These are phyloP conservation scores for Gentiana straminea DNA, from an alignment of 257 asterid species.

Conservation along the genomic window DNA sequence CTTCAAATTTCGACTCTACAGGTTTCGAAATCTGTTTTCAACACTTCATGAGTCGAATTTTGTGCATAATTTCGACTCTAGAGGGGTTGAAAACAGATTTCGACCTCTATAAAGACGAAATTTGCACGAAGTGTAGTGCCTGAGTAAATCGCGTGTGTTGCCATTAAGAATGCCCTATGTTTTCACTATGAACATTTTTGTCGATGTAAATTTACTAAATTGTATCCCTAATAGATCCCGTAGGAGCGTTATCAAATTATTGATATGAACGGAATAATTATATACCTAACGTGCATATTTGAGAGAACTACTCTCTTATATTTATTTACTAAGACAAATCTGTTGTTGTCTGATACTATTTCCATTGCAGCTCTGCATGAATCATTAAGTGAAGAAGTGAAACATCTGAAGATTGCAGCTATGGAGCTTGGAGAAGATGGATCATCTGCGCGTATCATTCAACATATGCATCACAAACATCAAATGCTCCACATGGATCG, in stretches of 20 bases:
- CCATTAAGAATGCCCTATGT: not conserved
- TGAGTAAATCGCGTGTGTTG: not conserved
- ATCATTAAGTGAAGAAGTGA: constrained; percentile 61
- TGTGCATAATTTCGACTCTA: no score
- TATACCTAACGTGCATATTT: no score
- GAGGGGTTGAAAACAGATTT: no score
- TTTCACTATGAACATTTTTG: not conserved
- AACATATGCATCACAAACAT: constrained; percentile 35
- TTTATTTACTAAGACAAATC: no score
- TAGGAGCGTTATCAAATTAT: no score
- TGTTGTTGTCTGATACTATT: not conserved
- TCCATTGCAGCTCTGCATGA: constrained; percentile 58
- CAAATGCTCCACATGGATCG: constrained; percentile 36
- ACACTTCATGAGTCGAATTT: not conserved
- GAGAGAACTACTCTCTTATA: not conserved
- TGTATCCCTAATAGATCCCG: no score
- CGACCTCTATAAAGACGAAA: not conserved
- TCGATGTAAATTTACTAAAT: not conserved
- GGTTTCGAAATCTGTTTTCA: not conserved
- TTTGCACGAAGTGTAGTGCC: not conserved
- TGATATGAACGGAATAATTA: no score
- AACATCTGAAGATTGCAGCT: constrained; percentile 48
- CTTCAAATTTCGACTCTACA: not conserved
- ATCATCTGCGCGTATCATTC: constrained; percentile 25
- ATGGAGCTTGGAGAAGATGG: constrained; percentile 44